Evolutionary conservation across 257 asterid genomes (phyloP), one percentile per base, ranked within the genome.

Genomic region (Knoxia roxburghii): DNA sequence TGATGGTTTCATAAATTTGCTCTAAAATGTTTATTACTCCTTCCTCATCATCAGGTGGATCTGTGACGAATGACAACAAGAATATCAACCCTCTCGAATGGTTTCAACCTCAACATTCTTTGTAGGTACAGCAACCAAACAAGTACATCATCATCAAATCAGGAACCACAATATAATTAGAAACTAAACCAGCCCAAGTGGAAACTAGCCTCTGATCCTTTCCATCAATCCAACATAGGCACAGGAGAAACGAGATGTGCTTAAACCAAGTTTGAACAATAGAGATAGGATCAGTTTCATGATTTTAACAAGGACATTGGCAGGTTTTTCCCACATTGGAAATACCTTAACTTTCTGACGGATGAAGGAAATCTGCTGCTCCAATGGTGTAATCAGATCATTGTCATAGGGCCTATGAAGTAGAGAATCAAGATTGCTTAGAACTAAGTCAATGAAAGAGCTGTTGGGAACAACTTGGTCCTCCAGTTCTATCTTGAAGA

Each of bases 401-500:
- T n/a, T n/a, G n/a, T n/a, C n/a, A n/a, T n/a, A n/a, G n/a, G n/a
- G n/a, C n/a, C n/a, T n/a, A n/a, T n/a, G n/a, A n/a, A n/a, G n/a
- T 1, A 55, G 10, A 12, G 21, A 3, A 2, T 29, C 7, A 1
- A 55, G 39, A 27, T 27, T 29, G 13, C 4, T 0, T 14, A 12
- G n/a, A 7, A 55, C n/a, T 0, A 55, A 33, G 29, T 55, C 39
- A 13, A 13, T 27, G 61, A 55, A 55, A 55, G 39, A 27, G 21
- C n/a, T n/a, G n/a, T 64, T 68, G 32, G 87, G 70, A 54, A 76
- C 66, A 57, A 76, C 78, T 2, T 74, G 72, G 39, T 77, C 86
- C 73, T 73, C 82, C 72, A 85, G 33, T 67, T 83, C 86, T 77
- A 85, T 81, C 82, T 76, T 82, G 79, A 86, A 80, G 75, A 86